Evolutionary conservation across 2,329 filamentous ascomycete species (phyloP).

Genomic region (Phyllosticta ampelicida): DNA sequence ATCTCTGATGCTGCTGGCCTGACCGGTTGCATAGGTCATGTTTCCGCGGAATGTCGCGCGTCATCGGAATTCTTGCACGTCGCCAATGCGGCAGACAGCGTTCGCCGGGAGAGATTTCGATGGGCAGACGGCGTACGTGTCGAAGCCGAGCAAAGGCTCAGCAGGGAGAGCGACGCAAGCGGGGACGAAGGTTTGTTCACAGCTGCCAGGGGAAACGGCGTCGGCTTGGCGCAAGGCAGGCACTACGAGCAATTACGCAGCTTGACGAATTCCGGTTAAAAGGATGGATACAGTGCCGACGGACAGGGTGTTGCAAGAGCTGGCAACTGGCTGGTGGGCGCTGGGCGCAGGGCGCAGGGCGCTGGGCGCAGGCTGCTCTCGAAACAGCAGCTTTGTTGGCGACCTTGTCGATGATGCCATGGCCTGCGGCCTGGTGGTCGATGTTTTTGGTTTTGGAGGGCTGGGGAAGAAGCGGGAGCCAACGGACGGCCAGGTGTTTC

Average conservation of each 20-base stretch:
- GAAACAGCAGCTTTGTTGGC: too few relatives aligned
- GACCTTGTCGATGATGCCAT: background rate
- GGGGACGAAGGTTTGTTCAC: conserved; percentile 3
- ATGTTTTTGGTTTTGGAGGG: background rate
- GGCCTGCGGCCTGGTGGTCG: background rate
- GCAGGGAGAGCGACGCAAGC: conserved; percentile 6
- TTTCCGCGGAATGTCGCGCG: conserved; percentile 2
- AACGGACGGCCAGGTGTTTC: conserved; percentile 3
- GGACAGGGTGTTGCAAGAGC: conserved; percentile 2
- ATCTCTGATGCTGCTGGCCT: background rate
- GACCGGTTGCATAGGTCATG: background rate
- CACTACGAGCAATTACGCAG: background rate
- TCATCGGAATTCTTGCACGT: conserved; percentile 4
- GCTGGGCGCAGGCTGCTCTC: too few relatives aligned
- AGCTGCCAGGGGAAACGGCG: conserved; percentile 6
- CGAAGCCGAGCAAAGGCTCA: conserved; percentile 4
- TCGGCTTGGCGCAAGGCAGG: conserved; percentile 6
- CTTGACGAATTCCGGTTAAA: conserved; percentile 7
- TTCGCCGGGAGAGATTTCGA: conserved; percentile 3
- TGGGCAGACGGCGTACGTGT: conserved; percentile 5
- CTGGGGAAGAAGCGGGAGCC: background rate
- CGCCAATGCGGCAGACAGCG: background rate
- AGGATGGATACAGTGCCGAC: background rate
- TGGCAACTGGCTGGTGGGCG: background rate
- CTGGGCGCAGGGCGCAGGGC: too few relatives aligned